A percentile compares a stretch with the other conserved stretches of the same genome.
Conservation (phyloP, 495 filamentous ascomycete species). For the Pyronema omphalodes region DNA sequence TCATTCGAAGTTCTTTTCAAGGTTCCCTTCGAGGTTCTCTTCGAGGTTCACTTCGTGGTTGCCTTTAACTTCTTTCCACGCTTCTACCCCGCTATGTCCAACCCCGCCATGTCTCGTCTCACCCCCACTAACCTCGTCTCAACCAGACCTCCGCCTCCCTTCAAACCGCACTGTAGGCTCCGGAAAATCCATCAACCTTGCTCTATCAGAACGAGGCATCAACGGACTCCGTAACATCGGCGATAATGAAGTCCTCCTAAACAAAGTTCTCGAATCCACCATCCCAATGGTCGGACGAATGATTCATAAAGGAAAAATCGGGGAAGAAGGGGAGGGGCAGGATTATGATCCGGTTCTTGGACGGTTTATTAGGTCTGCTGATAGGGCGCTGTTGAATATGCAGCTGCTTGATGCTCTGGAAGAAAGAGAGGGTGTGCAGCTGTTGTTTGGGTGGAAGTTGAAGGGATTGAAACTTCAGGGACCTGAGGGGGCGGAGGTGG, state of each 20-base stretch:
- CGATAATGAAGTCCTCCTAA: conserved; percentile 35
- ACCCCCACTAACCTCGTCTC: too few relatives aligned
- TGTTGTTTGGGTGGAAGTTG: conserved; percentile 84
- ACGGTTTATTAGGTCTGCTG: conserved; percentile 46
- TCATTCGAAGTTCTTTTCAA: not conserved
- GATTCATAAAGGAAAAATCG: conserved; percentile 63
- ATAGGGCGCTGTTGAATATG: conserved; percentile 71
- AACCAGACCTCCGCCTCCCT: conserved; percentile 64
- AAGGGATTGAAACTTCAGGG: conserved; percentile 64
- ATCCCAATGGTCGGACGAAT: conserved; percentile 95
- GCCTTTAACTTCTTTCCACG: not conserved
- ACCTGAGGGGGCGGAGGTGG: conserved; percentile 65
- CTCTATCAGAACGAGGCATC: conserved; percentile 85
- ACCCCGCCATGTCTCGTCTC: too few relatives aligned
- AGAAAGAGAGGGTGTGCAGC: conserved; percentile 61
- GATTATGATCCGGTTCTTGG: conserved; percentile 70
- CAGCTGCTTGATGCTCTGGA: conserved; percentile 71
- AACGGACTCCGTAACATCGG: conserved; percentile 56
- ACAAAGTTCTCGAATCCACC: conserved; percentile 52
- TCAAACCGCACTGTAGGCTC: conserved; percentile 80
- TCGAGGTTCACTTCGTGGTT: not conserved
- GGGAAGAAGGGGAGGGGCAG: conserved; percentile 60
- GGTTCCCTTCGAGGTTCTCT: not conserved
- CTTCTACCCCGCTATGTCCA: not conserved
- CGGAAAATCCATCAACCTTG: conserved; percentile 93